Evolutionary conservation across 169 alveolate genomes (phyloP).

Genomic region (Plasmodium gonderi): DNA sequence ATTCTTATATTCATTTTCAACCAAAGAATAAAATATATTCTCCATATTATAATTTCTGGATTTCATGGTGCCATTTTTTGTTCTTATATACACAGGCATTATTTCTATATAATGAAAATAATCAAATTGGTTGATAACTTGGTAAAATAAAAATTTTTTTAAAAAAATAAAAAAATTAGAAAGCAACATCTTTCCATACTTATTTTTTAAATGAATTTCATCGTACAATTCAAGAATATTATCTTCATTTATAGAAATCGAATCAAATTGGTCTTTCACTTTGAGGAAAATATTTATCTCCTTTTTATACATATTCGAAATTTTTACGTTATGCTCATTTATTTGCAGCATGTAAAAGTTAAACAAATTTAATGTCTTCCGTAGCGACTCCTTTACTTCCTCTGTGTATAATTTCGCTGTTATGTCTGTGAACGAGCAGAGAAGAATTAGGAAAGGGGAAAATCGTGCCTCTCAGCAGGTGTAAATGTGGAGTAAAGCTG

Average conservation of each 20-base stretch:
- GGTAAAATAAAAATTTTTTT: constrained; percentile 3
- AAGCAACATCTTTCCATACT: constrained; percentile 35
- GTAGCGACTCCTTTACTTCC: constrained; percentile 4
- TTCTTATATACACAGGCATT: constrained; percentile 46
- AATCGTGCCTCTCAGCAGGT: no score
- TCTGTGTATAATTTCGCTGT: background rate
- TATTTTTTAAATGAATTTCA: constrained; percentile 46
- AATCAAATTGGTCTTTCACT: constrained; percentile 24
- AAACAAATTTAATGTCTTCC: constrained; percentile 23
- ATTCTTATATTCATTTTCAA: constrained; percentile 21
- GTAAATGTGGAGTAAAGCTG: no score
- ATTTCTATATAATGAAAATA: constrained; percentile 54
- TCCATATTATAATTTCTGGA: constrained; percentile 41
- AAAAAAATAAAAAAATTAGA: constrained; percentile 34
- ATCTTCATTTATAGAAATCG: constrained; percentile 8
- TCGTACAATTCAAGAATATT: constrained; percentile 31
- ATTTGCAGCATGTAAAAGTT: constrained; percentile 7
- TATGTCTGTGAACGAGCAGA: background rate
- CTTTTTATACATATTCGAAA: constrained; percentile 16
- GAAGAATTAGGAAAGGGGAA: background rate
- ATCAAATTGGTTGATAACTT: background rate
- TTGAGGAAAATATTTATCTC: constrained; percentile 52
- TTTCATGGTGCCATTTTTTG: constrained; percentile 31
- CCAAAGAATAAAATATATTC: constrained; percentile 5
- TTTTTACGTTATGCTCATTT: constrained; percentile 13